Base-by-base conservation (phyloP, 495 filamentous ascomycete genomes). In the Penicillium cinerascens region DNA sequence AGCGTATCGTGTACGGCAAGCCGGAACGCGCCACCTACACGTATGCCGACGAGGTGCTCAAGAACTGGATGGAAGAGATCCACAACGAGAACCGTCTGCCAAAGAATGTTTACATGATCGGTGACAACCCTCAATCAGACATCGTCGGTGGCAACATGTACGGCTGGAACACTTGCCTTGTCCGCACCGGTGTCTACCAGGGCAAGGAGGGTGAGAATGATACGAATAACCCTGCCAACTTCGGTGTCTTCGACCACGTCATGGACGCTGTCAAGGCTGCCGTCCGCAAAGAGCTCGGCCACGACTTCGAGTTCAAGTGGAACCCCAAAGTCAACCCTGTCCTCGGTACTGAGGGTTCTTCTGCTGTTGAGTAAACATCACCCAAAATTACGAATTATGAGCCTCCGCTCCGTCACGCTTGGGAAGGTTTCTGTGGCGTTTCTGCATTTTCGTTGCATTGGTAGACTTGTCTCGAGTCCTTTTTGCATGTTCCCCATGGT, bases 1-100 rank as follows among this genome's bases (percentile, higher is more conserved):
- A 90, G 80, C 87, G 87, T 73, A 82, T 87, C n/a, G 84, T 91
- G 49, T 91, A 90, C 71, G 87, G 87, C 60, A 91, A 91, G 78
- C 87, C 87, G 36, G 87, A 91, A 71, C 68, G 80, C 45, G 87
- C 87, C 20, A 89, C 87, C 21, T 90, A 90, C 80, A 87, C 84
- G 66, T 91, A 88, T 70, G 87, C 87, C 46, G 87, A 90, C 49
- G 86, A 88, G 67, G 86, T 89, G 10, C 78, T 89, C 40, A 74
- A 80, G 21, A 77, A 78, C 43, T 91, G 86, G 87, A 89, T 89
- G 86, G 85, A 87, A 47, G 66, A 81, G 63, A 78, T 91, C 59
- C 86, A 89, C 71, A 82, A 82, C 67, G 84, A 89, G 66, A 81
- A 85, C 70, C 72, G 68, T 35, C 71, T 91, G 3, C 87, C 87